These are phyloP conservation scores for Pestalotiopsis sp. DNA, from an alignment of 2,329 filamentous ascomycete genomes.

Conservation along the genomic window DNA sequence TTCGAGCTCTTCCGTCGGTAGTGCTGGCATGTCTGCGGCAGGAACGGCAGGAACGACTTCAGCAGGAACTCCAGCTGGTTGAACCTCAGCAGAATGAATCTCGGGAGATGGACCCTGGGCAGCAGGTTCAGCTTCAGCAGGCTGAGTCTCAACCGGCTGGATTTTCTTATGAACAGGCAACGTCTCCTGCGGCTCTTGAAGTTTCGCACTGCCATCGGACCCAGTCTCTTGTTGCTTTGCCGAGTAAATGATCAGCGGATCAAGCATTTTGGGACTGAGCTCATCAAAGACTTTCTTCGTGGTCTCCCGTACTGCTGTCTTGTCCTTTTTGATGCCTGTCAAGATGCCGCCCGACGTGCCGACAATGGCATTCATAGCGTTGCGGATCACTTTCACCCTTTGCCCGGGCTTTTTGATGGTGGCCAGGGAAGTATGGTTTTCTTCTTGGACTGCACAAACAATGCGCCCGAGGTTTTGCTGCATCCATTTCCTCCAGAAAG, in stretches of 20 bases:
- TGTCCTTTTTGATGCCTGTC: conserved; percentile 1
- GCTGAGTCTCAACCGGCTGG: background rate
- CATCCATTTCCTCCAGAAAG: conserved; percentile 4
- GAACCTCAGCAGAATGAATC: no score
- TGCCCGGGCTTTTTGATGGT: background rate
- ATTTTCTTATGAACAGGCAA: background rate
- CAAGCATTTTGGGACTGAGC: background rate
- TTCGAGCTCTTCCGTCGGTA: conserved; percentile 27
- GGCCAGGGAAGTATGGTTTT: background rate
- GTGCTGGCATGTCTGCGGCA: conserved; percentile 13
- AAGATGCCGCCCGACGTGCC: background rate
- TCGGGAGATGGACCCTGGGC: no score
- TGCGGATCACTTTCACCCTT: background rate
- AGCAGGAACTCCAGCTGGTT: background rate
- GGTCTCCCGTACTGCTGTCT: background rate
- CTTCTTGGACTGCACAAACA: background rate
- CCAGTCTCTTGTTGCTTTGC: background rate
- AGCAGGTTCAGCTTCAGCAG: no score
- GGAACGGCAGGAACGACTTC: background rate
- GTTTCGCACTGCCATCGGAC: background rate
- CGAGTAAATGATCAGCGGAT: background rate
- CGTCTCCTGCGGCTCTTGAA: background rate
- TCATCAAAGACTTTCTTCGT: background rate
- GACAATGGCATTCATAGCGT: conserved; percentile 1
- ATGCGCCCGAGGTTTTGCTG: background rate